phyloP scores from a whole-genome alignment of 345 rosid species.

The Eucalyptus regnans region DNA sequence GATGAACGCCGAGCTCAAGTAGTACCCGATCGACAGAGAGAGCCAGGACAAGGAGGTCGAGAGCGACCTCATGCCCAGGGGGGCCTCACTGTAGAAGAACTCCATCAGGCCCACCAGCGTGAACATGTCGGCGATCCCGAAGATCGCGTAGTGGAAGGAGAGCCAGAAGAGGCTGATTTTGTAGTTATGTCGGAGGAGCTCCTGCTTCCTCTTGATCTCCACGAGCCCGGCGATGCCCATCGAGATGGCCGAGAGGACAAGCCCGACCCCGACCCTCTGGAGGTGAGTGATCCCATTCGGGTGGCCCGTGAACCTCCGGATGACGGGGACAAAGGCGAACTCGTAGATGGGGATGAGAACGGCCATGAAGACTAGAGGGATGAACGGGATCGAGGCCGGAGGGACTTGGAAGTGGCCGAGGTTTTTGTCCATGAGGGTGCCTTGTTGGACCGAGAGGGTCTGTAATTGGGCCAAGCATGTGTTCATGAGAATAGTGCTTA shows the following conservation, averaged over 20 bases:
- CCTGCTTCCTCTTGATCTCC: conserved; percentile 14
- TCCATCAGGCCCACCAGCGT: conserved; percentile 21
- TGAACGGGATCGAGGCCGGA: conserved; percentile 11
- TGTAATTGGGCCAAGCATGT: conserved; percentile 26
- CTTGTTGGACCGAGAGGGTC: conserved; percentile 21
- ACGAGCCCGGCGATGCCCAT: conserved; percentile 15
- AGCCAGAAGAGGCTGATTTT: conserved; percentile 20
- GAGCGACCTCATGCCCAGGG: conserved; percentile 16
- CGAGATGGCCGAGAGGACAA: conserved; percentile 17
- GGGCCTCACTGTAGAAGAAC: conserved; percentile 22
- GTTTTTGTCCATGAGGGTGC: conserved; percentile 8
- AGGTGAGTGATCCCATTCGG: conserved; percentile 14
- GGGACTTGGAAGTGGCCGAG: conserved; percentile 10
- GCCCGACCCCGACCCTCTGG: conserved; percentile 21
- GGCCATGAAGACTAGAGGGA: conserved; percentile 24
- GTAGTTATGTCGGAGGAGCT: neutral
- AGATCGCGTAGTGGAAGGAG: conserved; percentile 12
- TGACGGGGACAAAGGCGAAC: conserved; percentile 7
- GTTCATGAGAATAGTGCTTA: conserved; percentile 26
- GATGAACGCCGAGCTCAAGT: conserved; percentile 10
- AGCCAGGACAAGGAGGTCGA: conserved; percentile 21
- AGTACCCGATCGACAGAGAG: conserved; percentile 18
- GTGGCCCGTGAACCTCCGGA: conserved; percentile 14
- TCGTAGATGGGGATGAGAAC: conserved; percentile 19
- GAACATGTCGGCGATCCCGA: conserved; percentile 27